A percentile compares a stretch with the other conserved stretches of the same genome.
Evolutionary conservation across 805 yeast species (phyloP).

Genomic region (Teunomyces lycoperdinae): DNA sequence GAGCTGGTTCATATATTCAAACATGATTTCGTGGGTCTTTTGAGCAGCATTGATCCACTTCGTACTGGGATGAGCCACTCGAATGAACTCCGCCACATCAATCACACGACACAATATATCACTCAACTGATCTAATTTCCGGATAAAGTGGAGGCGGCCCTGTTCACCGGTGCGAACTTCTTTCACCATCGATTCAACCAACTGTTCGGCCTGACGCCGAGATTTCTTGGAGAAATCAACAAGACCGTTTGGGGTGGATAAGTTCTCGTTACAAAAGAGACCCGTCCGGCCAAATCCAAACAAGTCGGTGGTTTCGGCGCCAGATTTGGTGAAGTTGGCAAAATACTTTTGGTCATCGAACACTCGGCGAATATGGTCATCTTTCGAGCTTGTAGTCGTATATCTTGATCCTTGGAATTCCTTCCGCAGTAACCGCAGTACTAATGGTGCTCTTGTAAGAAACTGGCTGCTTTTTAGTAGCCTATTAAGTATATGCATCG

Average conservation of each 20-base stretch:
- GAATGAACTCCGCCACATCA: constrained; percentile 87
- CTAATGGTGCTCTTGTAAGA: neutral
- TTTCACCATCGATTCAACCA: constrained; percentile 55
- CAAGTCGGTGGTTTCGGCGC: constrained; percentile 9
- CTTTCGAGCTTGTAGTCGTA: neutral
- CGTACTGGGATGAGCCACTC: constrained; percentile 81
- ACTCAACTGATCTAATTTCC: constrained; percentile 76
- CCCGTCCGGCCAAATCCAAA: constrained; percentile 42
- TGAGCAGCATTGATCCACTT: constrained; percentile 79
- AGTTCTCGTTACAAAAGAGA: constrained; percentile 68
- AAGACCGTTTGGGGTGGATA: constrained; percentile 70
- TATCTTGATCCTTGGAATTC: neutral
- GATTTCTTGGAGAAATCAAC: constrained; percentile 64
- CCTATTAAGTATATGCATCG: constrained; percentile 1
- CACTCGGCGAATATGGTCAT: constrained; percentile 38
- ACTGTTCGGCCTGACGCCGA: constrained; percentile 57
- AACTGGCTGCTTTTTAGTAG: constrained; percentile 4
- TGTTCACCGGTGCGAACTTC: constrained; percentile 37
- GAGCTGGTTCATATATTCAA: constrained; percentile 87
- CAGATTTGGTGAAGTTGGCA: constrained; percentile 44
- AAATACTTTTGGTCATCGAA: constrained; percentile 65
- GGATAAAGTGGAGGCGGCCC: constrained; percentile 48
- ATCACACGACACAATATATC: constrained; percentile 90
- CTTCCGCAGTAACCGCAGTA: neutral
- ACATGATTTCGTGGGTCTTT: constrained; percentile 80